Evolutionary conservation across 1,284 basidiomycete species (phyloP), one percentile per base, ranked within the genome.

Genomic region (Rhodotorula sp.): DNA sequence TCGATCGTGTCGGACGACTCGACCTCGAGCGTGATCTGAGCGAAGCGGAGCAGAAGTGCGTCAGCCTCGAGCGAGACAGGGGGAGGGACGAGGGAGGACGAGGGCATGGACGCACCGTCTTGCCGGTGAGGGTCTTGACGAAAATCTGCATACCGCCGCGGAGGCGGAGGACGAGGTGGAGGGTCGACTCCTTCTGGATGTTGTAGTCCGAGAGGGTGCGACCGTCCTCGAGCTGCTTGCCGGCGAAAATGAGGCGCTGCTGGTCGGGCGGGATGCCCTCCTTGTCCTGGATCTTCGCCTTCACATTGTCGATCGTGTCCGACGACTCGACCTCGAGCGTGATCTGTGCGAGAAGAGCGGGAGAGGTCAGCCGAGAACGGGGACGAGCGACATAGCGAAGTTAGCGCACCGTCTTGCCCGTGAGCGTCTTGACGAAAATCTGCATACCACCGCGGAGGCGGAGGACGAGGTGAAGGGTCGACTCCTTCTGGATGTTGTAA

Each of bases 121-220:
- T 59, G 80, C 52, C 8, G n/a, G 42, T 19, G 14, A 46, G 34
- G 16, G 61, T 75, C 85, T 95, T 95, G 73, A 95, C 92, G 84
- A 95, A 95, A 82, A 95, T 94, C 84, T 95, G 93, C 93, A 95
- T 80, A 76, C 96, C 95, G 79, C 96, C 93, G 84, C 93, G 92
- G 78, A 97, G 91, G 86, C 94, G 92, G 82, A 97, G 91, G 76
- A 97, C 94, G 77, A 97, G 86, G 85, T 98, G 96, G 77, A 98
- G 90, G 44, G 95, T 98, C 23, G 92, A 94, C 85, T 98, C 95
- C 87, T 98, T 98, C 87, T 98, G 96, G 84, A 97, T 96, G 86
- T 96, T 96, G 86, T 96, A 96, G 85, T 96, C 93, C 78, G 87
- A 89, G 70, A 97, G 86, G 44, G 93, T 96, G 80, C 93, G 90